Percentiles rank a stretch among this genome's conserved stretches.
Conservation (phyloP, 352 stramenopile genomes). For the Phytophthora pseudosyringae region DNA sequence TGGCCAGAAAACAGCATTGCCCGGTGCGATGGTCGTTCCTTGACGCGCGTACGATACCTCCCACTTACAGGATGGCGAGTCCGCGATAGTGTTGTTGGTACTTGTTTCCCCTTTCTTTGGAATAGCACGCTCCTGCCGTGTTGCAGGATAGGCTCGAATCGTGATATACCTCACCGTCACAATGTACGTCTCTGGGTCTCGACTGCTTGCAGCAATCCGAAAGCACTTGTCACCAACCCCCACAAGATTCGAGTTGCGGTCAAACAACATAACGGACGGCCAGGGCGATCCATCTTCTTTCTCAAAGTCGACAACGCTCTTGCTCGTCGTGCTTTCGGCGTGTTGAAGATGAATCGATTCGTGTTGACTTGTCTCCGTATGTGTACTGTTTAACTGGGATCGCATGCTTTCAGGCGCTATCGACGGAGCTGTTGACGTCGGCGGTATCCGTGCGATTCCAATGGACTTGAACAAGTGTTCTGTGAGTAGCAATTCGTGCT, state of each 20-base stretch:
- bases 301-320: slow-evolving; percentile 7
- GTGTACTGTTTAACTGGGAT: slow-evolving; percentile 8
- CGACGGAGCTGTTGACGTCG: neutral
- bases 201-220: slow-evolving; percentile 48
- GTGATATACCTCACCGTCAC: slow-evolving; percentile 44
- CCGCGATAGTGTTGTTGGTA: slow-evolving; percentile 14
- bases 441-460: slow-evolving; percentile 22
- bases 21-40: slow-evolving; percentile 27
- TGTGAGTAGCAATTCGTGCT: slow-evolving; percentile 49
- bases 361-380: neutral
- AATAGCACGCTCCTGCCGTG: slow-evolving; percentile 37
- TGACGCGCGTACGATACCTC: slow-evolving; percentile 53
- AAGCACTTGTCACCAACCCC: slow-evolving; percentile 58
- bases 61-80: slow-evolving; percentile 30
- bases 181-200: slow-evolving; percentile 60
- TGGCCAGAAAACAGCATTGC: slow-evolving; percentile 60
- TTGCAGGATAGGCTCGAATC: slow-evolving; percentile 34
- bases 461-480: slow-evolving; percentile 59
- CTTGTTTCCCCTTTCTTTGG: slow-evolving; percentile 14
- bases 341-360: slow-evolving; percentile 9
- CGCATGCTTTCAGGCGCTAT: neutral
- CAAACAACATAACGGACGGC: slow-evolving; percentile 50
- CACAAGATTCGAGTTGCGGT: slow-evolving; percentile 45
- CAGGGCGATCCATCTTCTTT: slow-evolving; percentile 28
- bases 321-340: slow-evolving; percentile 4